A percentile compares a stretch with the other conserved stretches of the same genome.
Evolutionary conservation across 495 filamentous ascomycete species (phyloP).

Genomic region (Neurospora sp.): DNA sequence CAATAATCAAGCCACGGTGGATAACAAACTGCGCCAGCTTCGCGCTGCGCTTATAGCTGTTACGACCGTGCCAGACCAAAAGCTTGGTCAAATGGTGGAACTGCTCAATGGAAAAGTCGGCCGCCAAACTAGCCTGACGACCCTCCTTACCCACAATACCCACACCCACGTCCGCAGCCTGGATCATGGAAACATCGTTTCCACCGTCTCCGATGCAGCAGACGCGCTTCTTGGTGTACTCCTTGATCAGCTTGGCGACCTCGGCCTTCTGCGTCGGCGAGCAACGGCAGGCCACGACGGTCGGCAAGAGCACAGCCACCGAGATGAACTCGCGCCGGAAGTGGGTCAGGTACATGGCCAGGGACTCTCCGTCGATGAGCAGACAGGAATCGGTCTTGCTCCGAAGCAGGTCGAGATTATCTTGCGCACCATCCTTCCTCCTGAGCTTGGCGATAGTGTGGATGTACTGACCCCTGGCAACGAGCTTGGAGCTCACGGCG

Average conservation of each 20-base stretch:
- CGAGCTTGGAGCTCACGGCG: conserved; percentile 85
- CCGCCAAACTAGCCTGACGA: conserved; percentile 84
- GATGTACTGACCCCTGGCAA: conserved; percentile 91
- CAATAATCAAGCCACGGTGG: conserved; percentile 90
- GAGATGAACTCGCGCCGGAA: conserved; percentile 80
- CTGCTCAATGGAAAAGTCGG: conserved; percentile 90
- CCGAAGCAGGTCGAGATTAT: conserved; percentile 77
- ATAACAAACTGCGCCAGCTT: conserved; percentile 98
- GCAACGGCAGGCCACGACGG: conserved; percentile 93
- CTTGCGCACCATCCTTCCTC: conserved; percentile 67
- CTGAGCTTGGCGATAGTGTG: conserved; percentile 83
- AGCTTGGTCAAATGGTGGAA: conserved; percentile 96
- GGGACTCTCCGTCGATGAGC: conserved; percentile 87
- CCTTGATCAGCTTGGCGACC: conserved; percentile 79
- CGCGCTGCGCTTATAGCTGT: conserved; percentile 89
- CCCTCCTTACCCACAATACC: conserved; percentile 98
- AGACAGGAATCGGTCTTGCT: conserved; percentile 81
- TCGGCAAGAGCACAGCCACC: conserved; percentile 75
- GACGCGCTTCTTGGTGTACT: conserved; percentile 83
- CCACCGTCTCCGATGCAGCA: conserved; percentile 97
- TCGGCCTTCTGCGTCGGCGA: conserved; percentile 97
- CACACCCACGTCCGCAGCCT: conserved; percentile 93
- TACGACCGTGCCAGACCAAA: conserved; percentile 94
- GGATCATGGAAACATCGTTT: conserved; percentile 99
- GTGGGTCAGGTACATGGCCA: conserved; percentile 71